phyloP scores from a whole-genome alignment of 1,139 yeast species.

The Protomyces lactucae-debilis region DNA sequence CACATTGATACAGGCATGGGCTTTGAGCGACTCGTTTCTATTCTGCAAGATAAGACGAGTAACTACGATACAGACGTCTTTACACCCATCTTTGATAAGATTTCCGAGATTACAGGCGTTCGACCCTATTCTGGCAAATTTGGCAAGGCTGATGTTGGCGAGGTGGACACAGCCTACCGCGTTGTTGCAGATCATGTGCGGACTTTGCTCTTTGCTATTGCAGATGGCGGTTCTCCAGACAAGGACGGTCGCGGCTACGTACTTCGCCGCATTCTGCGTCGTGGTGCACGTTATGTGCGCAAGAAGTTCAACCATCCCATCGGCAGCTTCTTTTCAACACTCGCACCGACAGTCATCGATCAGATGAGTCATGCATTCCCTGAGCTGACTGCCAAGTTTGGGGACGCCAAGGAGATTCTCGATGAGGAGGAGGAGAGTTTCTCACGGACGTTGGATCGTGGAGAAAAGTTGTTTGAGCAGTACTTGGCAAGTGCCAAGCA shows the following conservation, averaged over 20 bases:
- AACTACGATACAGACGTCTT: conserved; percentile 97
- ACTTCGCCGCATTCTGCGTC: conserved; percentile 88
- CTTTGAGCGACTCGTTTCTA: conserved; percentile 91
- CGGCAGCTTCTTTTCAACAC: conserved; percentile 84
- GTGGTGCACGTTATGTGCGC: conserved; percentile 96
- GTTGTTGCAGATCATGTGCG: conserved; percentile 98
- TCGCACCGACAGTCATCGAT: conserved; percentile 87
- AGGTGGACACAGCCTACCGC: conserved; percentile 95
- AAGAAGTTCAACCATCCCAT: conserved; percentile 94
- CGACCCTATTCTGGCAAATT: conserved; percentile 88
- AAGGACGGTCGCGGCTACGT: conserved; percentile 99
- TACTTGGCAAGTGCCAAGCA: conserved; percentile 68
- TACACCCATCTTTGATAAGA: conserved; percentile 74
- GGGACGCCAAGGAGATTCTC: conserved; percentile 78
- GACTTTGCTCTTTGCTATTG: conserved; percentile 89
- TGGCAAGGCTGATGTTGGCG: conserved; percentile 86
- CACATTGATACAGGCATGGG: conserved; percentile 99
- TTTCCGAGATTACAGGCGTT: conserved; percentile 88
- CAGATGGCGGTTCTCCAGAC: conserved; percentile 99
- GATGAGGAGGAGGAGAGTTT: conserved; percentile 95
- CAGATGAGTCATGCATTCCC: conserved; percentile 83
- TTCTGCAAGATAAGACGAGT: conserved; percentile 81
- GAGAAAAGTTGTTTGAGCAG: conserved; percentile 92
- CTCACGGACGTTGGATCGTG: conserved; percentile 93
- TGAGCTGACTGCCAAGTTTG: conserved; percentile 67